Evolutionary conservation across 1,284 basidiomycete species (phyloP).

Genomic region (Sanghuangporus sanghuang): DNA sequence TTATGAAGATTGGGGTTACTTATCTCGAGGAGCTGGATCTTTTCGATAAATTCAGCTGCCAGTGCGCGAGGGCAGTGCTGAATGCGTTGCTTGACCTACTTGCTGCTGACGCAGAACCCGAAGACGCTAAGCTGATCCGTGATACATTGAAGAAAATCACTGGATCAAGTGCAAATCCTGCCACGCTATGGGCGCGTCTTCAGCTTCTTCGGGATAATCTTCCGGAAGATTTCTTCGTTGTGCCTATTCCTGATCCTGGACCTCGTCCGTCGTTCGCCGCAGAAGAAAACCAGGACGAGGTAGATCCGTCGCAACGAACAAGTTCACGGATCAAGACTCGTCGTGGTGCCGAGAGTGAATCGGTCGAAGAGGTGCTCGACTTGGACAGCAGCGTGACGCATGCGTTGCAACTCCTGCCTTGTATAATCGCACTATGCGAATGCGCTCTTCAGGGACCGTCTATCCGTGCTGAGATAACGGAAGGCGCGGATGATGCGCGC

Average conservation of each 20-base stretch:
- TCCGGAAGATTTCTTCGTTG: not conserved
- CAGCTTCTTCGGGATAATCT: constrained; percentile 37
- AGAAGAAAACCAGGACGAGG: constrained; percentile 21
- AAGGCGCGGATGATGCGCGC: constrained; percentile 46
- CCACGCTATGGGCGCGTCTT: constrained; percentile 56
- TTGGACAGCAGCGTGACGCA: constrained; percentile 30
- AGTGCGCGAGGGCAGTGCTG: constrained; percentile 55
- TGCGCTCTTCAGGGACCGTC: constrained; percentile 38
- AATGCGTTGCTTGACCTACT: constrained; percentile 54
- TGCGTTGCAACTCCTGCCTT: constrained; percentile 61
- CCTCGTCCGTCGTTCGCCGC: constrained; percentile 25
- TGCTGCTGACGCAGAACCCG: constrained; percentile 35
- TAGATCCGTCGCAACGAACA: constrained; percentile 48
- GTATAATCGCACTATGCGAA: constrained; percentile 54
- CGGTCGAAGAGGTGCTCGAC: constrained; percentile 29
- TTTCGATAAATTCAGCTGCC: constrained; percentile 51
- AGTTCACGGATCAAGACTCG: constrained; percentile 26
- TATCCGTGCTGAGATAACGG: constrained; percentile 55
- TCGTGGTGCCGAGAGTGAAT: constrained; percentile 34
- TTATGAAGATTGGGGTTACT: constrained; percentile 47
- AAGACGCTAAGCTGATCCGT: constrained; percentile 36
- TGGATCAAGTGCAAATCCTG: constrained; percentile 46
- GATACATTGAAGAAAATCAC: constrained; percentile 47
- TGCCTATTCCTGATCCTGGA: constrained; percentile 22
- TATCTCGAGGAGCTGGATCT: constrained; percentile 64